These are phyloP conservation scores for Wickerhamomyces bovis DNA, from an alignment of 805 yeast species.

Conservation along the genomic window DNA sequence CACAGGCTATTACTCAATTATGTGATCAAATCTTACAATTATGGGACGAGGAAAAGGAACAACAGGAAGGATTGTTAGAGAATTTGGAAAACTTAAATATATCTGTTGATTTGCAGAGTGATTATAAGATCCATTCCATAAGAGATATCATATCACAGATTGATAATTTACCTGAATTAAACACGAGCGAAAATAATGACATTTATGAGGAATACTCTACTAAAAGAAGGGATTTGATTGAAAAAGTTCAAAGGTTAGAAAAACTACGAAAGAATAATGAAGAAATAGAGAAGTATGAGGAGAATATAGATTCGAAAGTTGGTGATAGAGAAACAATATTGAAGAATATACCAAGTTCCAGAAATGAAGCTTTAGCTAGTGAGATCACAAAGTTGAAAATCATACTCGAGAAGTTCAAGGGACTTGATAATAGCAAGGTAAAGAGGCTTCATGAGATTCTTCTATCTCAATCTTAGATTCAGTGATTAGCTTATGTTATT, in stretches of 20 bases:
- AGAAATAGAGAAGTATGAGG: slow-evolving; percentile 4
- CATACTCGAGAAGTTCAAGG: slow-evolving; percentile 15
- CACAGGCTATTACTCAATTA: slow-evolving; percentile 17
- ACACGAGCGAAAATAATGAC: not conserved
- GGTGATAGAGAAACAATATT: slow-evolving; percentile 15
- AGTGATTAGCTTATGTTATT: too few species aligned
- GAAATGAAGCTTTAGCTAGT: slow-evolving; percentile 10
- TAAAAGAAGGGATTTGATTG: slow-evolving; percentile 5
- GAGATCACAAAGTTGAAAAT: slow-evolving; percentile 16
- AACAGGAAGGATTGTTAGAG: slow-evolving; percentile 2
- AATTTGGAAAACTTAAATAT: slow-evolving; percentile 9
- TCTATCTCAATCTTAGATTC: not conserved
- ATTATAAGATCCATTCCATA: slow-evolving; percentile 14
- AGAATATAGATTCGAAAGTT: slow-evolving; percentile 12
- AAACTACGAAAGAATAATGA: slow-evolving; percentile 6
- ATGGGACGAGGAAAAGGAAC: slow-evolving; percentile 8
- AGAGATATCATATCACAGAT: slow-evolving; percentile 14
- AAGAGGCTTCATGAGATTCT: slow-evolving; percentile 3
- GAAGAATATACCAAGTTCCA: slow-evolving; percentile 11
- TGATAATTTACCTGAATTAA: slow-evolving; percentile 15
- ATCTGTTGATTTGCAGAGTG: slow-evolving; percentile 13
- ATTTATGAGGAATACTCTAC: slow-evolving; percentile 7
- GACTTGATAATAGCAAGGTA: slow-evolving; percentile 11
- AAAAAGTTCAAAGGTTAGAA: slow-evolving; percentile 6
- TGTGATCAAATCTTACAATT: slow-evolving; percentile 16